Base-by-base conservation (phyloP, 345 rosid genomes). In the Camelina laxa region DNA sequence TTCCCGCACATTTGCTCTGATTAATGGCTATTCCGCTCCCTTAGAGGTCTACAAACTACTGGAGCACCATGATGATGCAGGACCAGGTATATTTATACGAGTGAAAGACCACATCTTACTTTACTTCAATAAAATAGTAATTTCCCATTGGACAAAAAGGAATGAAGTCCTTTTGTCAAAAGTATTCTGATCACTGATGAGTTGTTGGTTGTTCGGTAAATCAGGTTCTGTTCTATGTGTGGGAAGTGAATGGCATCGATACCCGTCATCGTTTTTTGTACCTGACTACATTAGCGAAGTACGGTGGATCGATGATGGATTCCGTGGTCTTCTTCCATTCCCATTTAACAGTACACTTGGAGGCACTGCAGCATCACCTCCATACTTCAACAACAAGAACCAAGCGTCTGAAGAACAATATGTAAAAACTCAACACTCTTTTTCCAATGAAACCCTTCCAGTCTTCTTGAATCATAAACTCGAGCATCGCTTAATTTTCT, bases 201-300 rank as follows among this genome's bases (percentile, higher is more conserved):
- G 39, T 39, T 57, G 4, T 68, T 67, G 41, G 55, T 73, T 58
- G 27, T 65, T 76, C 14, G 17, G 15, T 21, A 64, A 33, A 55
- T 30, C 86, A 95, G 99, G 94, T 76, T 85, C 99, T 73, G 90
- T 89, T 53, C 83, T 92, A 59, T 95, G 99, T 75, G 89, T 92
- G 81, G 98, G 98, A 84, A 87, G 97, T 79, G 99, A 95, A 78
- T 89, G 99, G 98, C 99, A 95, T 80, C 97, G 99, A 35, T 90
- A 82, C 76, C 97, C 97, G 10, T 92, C 99, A 16, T 95, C 98
- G 20, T 95, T 95, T 81, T 89, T 95, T 30, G 81, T 95, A 65
- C 99, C 99, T 30, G 77, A 77, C 50, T 92, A 65, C 73, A 73
- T 95, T 6, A 70, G 87, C 68, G 86, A 87, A 81, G 90, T 95